phyloP scores from a whole-genome alignment of 106 monocot genomes.

The Hemerocallis citrina region DNA sequence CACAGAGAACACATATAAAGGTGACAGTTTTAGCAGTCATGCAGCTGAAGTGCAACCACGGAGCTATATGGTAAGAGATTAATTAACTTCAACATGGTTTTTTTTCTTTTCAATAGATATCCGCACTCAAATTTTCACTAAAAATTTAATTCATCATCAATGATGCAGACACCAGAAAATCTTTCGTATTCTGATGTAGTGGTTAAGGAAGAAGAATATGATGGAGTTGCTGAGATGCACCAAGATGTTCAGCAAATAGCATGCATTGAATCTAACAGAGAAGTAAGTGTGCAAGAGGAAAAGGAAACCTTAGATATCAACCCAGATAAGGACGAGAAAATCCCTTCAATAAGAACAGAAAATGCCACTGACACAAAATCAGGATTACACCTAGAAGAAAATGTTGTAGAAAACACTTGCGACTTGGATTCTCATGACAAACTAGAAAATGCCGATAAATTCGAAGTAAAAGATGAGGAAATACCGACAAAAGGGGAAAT shows the following conservation, averaged over 20 bases:
- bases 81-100: background rate
- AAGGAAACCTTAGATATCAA: background rate
- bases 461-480: slow-evolving; percentile 1
- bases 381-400: background rate
- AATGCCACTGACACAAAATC: background rate
- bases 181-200: background rate
- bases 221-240: background rate
- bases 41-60: background rate
- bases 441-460: background rate
- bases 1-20: background rate
- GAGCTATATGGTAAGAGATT: background rate
- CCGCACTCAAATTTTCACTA: background rate
- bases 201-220: background rate
- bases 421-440: background rate
- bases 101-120: background rate
- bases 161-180: slow-evolving; percentile 5
- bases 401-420: background rate
- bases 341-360: slow-evolving; percentile 4
- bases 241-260: background rate
- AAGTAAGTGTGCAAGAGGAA: background rate
- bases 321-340: background rate
- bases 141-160: background rate
- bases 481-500: background rate
- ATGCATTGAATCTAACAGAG: background rate
- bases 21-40: background rate